Evolutionary conservation across 2,329 filamentous ascomycete species (phyloP).

Genomic region (Cladosporium phlei): DNA sequence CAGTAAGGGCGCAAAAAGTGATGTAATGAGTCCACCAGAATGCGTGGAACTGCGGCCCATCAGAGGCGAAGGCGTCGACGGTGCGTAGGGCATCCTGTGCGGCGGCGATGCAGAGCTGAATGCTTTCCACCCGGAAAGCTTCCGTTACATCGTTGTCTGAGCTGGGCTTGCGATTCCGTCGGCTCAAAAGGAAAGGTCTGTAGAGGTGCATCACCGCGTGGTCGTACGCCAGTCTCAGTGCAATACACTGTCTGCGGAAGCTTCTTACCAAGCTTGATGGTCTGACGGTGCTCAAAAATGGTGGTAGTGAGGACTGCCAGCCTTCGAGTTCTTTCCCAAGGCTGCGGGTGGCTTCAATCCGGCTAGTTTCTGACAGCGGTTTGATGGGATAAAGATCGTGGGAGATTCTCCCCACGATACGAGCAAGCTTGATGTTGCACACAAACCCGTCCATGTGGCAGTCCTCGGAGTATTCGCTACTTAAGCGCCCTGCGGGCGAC

Average conservation of each 20-base stretch:
- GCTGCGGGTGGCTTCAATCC: conserved; percentile 36
- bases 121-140: conserved; percentile 9
- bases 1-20: conserved; percentile 46
- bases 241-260: conserved; percentile 35
- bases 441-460: conserved; percentile 48
- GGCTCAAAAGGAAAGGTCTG: conserved; percentile 28
- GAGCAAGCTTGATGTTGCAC: conserved; percentile 41
- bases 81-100: conserved; percentile 18
- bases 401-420: conserved; percentile 30
- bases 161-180: neutral
- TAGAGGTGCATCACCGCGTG: conserved; percentile 35
- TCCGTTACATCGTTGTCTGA: neutral
- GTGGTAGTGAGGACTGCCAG: conserved; percentile 36
- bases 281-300: conserved; percentile 38
- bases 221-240: conserved; percentile 30
- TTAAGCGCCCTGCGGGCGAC: conserved; percentile 35
- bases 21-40: conserved; percentile 50
- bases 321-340: conserved; percentile 36
- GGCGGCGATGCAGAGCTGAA: conserved; percentile 14
- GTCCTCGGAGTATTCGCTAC: neutral
- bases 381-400: conserved; percentile 32
- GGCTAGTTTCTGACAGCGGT: conserved; percentile 31
- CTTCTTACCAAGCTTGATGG: conserved; percentile 45
- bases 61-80: conserved; percentile 37
- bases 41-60: conserved; percentile 39